Evolutionary conservation across 2,329 filamentous ascomycete genomes (phyloP).

Genomic region (Ambrosiella cleistominuta): DNA sequence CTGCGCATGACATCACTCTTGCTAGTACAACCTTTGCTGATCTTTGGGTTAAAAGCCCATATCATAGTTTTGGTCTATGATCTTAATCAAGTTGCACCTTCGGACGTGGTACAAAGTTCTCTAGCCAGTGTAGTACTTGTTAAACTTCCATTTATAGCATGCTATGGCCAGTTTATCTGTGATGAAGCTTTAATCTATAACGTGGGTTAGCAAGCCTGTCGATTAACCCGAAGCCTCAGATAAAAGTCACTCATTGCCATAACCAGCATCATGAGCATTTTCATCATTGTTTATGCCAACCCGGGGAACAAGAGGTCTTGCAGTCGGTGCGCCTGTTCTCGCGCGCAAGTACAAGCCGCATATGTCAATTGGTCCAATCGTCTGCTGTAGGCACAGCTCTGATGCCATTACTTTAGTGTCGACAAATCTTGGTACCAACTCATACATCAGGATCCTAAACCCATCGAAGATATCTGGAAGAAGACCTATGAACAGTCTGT

Average conservation of each 20-base stretch:
- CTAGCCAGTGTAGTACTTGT: not conserved
- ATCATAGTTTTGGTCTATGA: too few relatives aligned
- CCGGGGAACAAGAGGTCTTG: conserved; percentile 14
- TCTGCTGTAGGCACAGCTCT: not conserved
- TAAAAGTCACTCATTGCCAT: conserved; percentile 28
- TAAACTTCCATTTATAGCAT: conserved; percentile 18
- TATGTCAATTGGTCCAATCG: not conserved
- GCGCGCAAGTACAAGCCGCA: not conserved
- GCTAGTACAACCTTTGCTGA: too few relatives aligned
- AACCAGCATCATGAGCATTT: conserved; percentile 38
- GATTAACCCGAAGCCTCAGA: not conserved
- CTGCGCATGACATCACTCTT: not conserved
- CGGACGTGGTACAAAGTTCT: not conserved
- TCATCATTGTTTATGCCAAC: conserved; percentile 26
- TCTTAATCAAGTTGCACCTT: too few relatives aligned
- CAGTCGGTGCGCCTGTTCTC: not conserved
- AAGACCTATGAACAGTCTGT: conserved; percentile 40
- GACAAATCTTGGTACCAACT: conserved; percentile 30
- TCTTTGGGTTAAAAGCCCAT: too few relatives aligned
- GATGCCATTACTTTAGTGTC: conserved; percentile 43
- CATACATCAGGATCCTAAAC: conserved; percentile 28
- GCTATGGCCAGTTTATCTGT: conserved; percentile 22
- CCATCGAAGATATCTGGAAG: conserved; percentile 35
- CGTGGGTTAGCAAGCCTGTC: not conserved
- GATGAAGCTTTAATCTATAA: conserved; percentile 21